phyloP scores from a whole-genome alignment of 169 alveolate species.

The Plasmodium chabaudi region DNA sequence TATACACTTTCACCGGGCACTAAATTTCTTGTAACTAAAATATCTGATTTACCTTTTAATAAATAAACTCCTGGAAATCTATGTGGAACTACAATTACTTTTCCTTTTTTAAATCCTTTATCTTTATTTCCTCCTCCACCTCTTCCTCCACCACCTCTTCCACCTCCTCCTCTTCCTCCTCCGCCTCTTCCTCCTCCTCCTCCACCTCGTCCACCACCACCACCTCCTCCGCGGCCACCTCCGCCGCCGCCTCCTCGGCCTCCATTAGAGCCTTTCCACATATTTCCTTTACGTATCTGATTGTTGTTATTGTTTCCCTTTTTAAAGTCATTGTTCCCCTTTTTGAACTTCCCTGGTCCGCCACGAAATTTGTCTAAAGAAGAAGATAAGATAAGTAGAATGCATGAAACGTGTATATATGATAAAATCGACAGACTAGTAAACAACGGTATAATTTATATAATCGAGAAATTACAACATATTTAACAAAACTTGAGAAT shows the following conservation, averaged over 20 bases:
- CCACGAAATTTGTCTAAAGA: conserved; percentile 69
- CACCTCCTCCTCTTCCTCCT: conserved; percentile 85
- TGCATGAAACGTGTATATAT: background rate
- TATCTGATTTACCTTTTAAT: conserved; percentile 97
- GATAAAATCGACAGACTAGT: background rate
- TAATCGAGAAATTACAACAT: too few relatives aligned
- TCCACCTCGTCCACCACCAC: conserved; percentile 84
- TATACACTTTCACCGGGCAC: conserved; percentile 99
- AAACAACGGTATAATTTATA: too few relatives aligned
- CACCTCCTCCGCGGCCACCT: conserved; percentile 58
- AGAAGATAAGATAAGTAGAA: background rate
- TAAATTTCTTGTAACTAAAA: conserved; percentile 96
- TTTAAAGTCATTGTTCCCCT: conserved; percentile 25
- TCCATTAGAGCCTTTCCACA: conserved; percentile 78
- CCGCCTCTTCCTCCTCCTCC: conserved; percentile 87
- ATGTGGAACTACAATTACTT: conserved; percentile 95
- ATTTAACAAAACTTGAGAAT: too few relatives aligned
- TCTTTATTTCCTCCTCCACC: conserved; percentile 77
- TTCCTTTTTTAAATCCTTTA: conserved; percentile 86
- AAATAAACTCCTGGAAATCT: conserved; percentile 97
- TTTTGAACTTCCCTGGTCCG: conserved; percentile 57
- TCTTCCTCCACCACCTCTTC: conserved; percentile 80
- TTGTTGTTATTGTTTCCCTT: conserved; percentile 44
- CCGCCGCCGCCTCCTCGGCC: conserved; percentile 85
- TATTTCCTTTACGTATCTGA: conserved; percentile 44